Evolutionary conservation across 2,329 filamentous ascomycete genomes (phyloP).

Genomic region (Ampelomyces quisqualis): DNA sequence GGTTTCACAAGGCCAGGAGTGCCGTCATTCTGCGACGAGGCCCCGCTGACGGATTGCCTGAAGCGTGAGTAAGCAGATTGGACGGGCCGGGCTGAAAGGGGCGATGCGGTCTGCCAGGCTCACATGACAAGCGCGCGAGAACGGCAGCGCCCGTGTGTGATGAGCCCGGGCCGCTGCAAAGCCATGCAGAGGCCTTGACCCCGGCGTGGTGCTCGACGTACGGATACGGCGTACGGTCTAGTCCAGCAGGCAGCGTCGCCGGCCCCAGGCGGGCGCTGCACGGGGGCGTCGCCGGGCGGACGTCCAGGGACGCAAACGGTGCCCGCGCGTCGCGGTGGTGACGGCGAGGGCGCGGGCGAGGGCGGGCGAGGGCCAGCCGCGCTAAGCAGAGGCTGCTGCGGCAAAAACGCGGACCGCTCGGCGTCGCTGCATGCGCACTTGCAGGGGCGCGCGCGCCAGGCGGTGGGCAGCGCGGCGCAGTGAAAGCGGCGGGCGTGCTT

Average conservation of each 20-base stretch:
- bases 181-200: constrained; percentile 14
- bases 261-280: background rate
- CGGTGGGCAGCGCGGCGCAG: too few species aligned
- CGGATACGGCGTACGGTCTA: too few species aligned
- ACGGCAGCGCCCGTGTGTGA: constrained; percentile 22
- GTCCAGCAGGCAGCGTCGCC: background rate
- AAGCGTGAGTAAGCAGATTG: too few species aligned
- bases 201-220: constrained; percentile 7
- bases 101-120: too few species aligned
- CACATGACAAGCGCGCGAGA: constrained; percentile 25
- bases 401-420: constrained; percentile 9
- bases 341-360: too few species aligned
- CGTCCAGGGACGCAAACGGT: background rate
- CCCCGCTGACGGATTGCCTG: constrained; percentile 33
- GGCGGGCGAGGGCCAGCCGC: too few species aligned
- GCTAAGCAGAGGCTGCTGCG: constrained; percentile 16
- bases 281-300: background rate
- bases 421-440: constrained; percentile 24
- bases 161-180: constrained; percentile 20
- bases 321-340: background rate
- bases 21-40: constrained; percentile 16
- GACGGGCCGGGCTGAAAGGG: too few species aligned
- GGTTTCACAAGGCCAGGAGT: constrained; percentile 23
- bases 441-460: constrained; percentile 20
- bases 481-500: constrained; percentile 21